Evolutionary conservation across 495 filamentous ascomycete species (phyloP).

Genomic region (Penicillium silybi): DNA sequence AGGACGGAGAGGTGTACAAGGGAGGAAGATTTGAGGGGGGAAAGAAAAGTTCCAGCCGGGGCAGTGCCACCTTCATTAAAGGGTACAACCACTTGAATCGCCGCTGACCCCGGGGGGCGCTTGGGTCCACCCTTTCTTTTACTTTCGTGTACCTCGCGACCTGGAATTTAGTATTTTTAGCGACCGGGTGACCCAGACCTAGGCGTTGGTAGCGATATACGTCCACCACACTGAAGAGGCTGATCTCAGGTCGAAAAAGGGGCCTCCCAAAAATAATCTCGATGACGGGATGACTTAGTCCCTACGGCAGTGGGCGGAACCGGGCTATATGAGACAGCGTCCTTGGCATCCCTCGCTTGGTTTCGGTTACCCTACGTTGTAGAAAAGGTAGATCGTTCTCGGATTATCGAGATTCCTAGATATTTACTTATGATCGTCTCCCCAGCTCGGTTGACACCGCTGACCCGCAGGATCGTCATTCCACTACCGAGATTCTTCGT

Average conservation of each 20-base stretch:
- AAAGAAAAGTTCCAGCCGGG: neutral
- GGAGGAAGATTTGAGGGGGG: slow-evolving; percentile 5
- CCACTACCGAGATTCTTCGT: neutral
- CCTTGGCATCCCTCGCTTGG: slow-evolving; percentile 4
- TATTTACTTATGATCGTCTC: neutral
- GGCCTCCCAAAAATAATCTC: neutral
- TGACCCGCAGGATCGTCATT: neutral
- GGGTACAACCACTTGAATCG: neutral
- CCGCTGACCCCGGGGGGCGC: too few species aligned
- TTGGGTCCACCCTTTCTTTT: neutral
- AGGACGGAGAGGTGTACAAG: neutral
- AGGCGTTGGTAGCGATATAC: neutral
- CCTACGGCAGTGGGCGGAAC: slow-evolving; percentile 5
- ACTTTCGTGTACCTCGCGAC: neutral
- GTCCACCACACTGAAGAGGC: neutral
- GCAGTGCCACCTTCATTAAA: neutral
- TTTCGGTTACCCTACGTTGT: neutral
- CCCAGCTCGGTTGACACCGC: neutral
- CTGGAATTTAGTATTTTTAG: neutral
- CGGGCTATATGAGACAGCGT: neutral
- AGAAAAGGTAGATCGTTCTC: neutral
- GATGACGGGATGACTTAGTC: slow-evolving; percentile 1
- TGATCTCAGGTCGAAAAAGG: neutral
- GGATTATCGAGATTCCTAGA: neutral
- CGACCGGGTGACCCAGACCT: too few species aligned